phyloP scores from a whole-genome alignment of 495 filamentous ascomycete genomes.

The Bombardia bombarda region DNA sequence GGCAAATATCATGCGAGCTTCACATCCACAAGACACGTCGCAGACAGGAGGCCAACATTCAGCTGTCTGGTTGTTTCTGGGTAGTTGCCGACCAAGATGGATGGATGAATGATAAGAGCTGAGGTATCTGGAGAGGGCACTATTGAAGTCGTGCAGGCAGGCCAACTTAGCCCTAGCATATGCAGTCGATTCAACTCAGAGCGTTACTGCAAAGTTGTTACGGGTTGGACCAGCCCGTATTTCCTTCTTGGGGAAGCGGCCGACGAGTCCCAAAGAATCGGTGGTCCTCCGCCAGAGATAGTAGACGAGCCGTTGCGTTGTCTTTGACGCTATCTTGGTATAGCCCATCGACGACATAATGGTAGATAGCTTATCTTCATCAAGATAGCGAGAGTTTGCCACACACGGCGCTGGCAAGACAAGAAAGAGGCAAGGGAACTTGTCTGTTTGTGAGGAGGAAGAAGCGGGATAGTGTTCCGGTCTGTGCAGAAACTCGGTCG shows the following conservation, averaged over 20 bases:
- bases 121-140: too few relatives aligned
- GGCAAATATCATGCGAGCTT: too few relatives aligned
- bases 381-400: constrained; percentile 84
- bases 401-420: constrained; percentile 87
- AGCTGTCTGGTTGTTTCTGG: too few relatives aligned
- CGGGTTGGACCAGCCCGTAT: constrained; percentile 62
- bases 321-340: constrained; percentile 52
- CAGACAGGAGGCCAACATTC: too few relatives aligned
- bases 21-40: too few relatives aligned
- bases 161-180: too few relatives aligned
- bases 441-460: constrained; percentile 17
- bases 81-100: too few relatives aligned
- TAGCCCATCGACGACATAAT: constrained; percentile 81
- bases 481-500: constrained; percentile 54
- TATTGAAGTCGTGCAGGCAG: too few relatives aligned
- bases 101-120: too few relatives aligned
- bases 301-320: constrained; percentile 77
- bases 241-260: constrained; percentile 52
- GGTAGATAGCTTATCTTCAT: constrained; percentile 56
- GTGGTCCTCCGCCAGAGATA: constrained; percentile 62
- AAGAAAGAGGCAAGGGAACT: constrained; percentile 76
- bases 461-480: constrained; percentile 9
- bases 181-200: constrained; percentile 24
- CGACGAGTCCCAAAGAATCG: constrained; percentile 10
- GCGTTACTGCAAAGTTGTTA: constrained; percentile 83